A percentile compares a stretch with the other conserved stretches of the same genome.
These are phyloP conservation scores for Rubroshorea leprosula DNA, from an alignment of 345 rosid genomes.

Conservation along the genomic window DNA sequence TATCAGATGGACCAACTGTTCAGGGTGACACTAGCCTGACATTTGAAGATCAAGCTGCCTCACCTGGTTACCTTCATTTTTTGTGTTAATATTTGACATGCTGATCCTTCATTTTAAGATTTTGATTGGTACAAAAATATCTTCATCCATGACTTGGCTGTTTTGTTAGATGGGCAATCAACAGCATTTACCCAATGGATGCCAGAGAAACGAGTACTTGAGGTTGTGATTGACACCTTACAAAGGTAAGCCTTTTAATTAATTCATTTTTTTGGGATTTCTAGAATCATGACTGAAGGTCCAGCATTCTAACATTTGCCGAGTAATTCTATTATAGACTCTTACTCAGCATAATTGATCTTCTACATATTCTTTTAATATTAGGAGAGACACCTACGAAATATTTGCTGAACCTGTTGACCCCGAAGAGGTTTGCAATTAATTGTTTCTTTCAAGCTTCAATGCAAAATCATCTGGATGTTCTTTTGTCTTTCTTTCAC, in stretches of 20 bases:
- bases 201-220: conserved; percentile 42
- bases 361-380: conserved; percentile 4
- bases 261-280: background rate
- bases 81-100: conserved; percentile 9
- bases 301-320: background rate
- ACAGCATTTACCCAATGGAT: conserved; percentile 17
- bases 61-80: conserved; percentile 18
- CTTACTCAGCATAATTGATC: background rate
- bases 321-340: conserved; percentile 1
- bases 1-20: conserved; percentile 21
- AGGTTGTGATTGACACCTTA: conserved; percentile 40
- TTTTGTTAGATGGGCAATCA: conserved; percentile 29
- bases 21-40: conserved; percentile 4
- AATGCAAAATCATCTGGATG: conserved; percentile 3
- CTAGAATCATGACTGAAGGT: conserved; percentile 5
- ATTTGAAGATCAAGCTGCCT: conserved; percentile 16
- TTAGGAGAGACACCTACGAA: conserved; percentile 59
- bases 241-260: conserved; percentile 41
- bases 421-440: conserved; percentile 40
- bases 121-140: background rate
- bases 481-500: conserved; percentile 2
- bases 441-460: conserved; percentile 1
- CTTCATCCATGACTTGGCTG: conserved; percentile 11
- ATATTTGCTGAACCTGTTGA: conserved; percentile 65
- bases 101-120: conserved; percentile 1